A percentile compares a stretch with the other conserved stretches of the same genome.
Evolutionary conservation across 441 rosid genomes (phyloP).

Genomic region (Jatropha podagrica): DNA sequence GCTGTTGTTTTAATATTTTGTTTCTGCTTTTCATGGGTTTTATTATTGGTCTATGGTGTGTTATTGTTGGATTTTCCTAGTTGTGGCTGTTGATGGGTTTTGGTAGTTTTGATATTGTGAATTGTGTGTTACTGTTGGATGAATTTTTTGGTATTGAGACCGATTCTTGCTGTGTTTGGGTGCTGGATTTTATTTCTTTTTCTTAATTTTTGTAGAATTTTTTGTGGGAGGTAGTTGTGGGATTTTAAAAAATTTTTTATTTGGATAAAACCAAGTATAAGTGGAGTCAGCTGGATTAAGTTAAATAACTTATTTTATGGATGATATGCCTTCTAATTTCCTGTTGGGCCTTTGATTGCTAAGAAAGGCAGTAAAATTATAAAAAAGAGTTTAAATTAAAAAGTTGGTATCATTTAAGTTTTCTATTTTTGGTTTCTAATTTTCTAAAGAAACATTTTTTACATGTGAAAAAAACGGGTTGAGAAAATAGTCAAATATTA

Average conservation of each 20-base stretch:
- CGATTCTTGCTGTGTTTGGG: neutral
- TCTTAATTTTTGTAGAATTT: neutral
- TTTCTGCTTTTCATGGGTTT: conserved; percentile 11
- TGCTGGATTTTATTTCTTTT: neutral
- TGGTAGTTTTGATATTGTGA: neutral
- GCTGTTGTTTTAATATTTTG: neutral
- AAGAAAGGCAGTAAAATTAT: neutral
- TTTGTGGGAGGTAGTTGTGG: neutral
- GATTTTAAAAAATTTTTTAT: neutral
- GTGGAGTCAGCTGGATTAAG: neutral
- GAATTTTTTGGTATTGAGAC: neutral
- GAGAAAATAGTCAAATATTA: too few species aligned
- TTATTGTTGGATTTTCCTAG: conserved; percentile 8
- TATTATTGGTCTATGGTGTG: conserved; percentile 24
- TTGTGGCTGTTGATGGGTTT: conserved; percentile 2
- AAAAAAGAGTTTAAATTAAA: too few species aligned
- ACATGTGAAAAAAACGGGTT: too few species aligned
- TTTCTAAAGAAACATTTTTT: too few species aligned
- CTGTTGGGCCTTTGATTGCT: neutral
- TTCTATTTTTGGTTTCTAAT: too few species aligned
- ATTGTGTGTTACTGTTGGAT: neutral
- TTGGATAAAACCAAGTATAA: neutral
- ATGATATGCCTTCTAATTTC: neutral
- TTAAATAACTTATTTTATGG: neutral
- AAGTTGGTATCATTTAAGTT: too few species aligned